A percentile compares a stretch with the other conserved stretches of the same genome.
Conservation (phyloP, 192 early-diverging fungal genomes). For the Coemansia reversa region DNA sequence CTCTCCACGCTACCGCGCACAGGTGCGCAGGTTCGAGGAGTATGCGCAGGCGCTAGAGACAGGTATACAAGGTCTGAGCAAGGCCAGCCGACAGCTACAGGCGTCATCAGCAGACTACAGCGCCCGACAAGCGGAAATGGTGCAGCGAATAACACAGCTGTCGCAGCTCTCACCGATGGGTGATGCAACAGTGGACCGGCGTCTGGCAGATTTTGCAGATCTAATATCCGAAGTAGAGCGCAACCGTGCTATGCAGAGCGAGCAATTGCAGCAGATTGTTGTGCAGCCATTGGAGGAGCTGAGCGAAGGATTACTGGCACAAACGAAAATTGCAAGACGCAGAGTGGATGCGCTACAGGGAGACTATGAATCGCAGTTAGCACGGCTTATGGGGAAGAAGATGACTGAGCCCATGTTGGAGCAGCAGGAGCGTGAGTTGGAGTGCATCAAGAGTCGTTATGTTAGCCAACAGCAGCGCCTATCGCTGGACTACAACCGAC, state of each 20-base stretch:
- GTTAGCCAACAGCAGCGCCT: slow-evolving; percentile 62
- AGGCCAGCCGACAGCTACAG: slow-evolving; percentile 32
- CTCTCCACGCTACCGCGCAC: slow-evolving; percentile 42
- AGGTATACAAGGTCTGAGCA: slow-evolving; percentile 29
- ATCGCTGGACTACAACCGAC: slow-evolving; percentile 67
- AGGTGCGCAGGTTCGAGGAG: slow-evolving; percentile 39
- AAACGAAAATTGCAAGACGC: slow-evolving; percentile 11
- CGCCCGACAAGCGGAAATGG: slow-evolving; percentile 13
- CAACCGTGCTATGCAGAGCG: slow-evolving; percentile 43
- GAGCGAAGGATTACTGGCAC: slow-evolving; percentile 57
- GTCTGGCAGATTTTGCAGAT: slow-evolving; percentile 18
- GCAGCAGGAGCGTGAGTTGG: slow-evolving; percentile 55
- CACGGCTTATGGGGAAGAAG: slow-evolving; percentile 29
- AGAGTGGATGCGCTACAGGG: slow-evolving; percentile 28
- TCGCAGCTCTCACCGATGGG: slow-evolving; percentile 26
- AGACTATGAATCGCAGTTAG: slow-evolving; percentile 47
- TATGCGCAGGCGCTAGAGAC: slow-evolving; percentile 38
- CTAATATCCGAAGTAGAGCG: slow-evolving; percentile 43
- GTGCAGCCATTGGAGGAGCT: slow-evolving; percentile 68
- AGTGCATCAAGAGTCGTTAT: slow-evolving; percentile 61
- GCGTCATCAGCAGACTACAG: slow-evolving; percentile 24
- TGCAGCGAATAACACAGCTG: slow-evolving; percentile 16
- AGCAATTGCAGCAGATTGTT: slow-evolving; percentile 68
- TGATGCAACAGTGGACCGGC: slow-evolving; percentile 20
- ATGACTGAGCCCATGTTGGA: slow-evolving; percentile 32